Evolutionary conservation across 768 basidiomycete genomes (phyloP).

Genomic region (Boletellus emodensis): DNA sequence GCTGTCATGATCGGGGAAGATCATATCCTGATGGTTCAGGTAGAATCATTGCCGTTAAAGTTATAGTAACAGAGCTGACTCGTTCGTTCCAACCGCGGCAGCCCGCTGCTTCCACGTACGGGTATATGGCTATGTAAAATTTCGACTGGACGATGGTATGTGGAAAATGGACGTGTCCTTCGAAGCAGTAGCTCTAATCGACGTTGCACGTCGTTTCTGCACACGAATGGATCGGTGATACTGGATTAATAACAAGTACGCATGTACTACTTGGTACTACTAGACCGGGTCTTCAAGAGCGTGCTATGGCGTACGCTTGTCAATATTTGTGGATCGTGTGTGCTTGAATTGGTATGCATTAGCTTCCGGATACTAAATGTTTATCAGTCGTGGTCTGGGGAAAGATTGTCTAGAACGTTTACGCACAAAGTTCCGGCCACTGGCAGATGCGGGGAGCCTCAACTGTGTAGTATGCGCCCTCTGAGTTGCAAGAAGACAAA

Average conservation of each 20-base stretch:
- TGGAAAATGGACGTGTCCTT: background rate
- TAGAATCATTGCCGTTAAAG: conserved; percentile 3
- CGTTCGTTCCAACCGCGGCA: conserved; percentile 1
- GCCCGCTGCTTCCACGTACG: conserved; percentile 15
- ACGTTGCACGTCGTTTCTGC: background rate
- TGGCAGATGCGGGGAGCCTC: too few relatives aligned
- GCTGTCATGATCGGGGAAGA: conserved; percentile 37
- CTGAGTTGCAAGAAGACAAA: too few relatives aligned
- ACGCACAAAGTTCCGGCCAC: too few relatives aligned
- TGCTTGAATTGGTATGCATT: too few relatives aligned
- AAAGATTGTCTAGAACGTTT: too few relatives aligned
- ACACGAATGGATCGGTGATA: background rate
- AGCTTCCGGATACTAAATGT: too few relatives aligned
- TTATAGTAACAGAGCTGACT: background rate
- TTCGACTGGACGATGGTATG: background rate
- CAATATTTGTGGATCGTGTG: too few relatives aligned
- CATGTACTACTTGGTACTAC: too few relatives aligned
- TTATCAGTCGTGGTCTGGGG: too few relatives aligned
- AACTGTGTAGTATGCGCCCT: too few relatives aligned
- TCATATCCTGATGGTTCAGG: conserved; percentile 33
- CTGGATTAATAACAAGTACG: background rate
- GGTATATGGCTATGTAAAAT: conserved; percentile 29
- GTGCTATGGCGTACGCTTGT: too few relatives aligned
- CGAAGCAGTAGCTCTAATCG: background rate
- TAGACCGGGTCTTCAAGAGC: too few relatives aligned